phyloP scores from a whole-genome alignment of 225 moss, liverwort and hornwort species.

The Neckera pumila region DNA sequence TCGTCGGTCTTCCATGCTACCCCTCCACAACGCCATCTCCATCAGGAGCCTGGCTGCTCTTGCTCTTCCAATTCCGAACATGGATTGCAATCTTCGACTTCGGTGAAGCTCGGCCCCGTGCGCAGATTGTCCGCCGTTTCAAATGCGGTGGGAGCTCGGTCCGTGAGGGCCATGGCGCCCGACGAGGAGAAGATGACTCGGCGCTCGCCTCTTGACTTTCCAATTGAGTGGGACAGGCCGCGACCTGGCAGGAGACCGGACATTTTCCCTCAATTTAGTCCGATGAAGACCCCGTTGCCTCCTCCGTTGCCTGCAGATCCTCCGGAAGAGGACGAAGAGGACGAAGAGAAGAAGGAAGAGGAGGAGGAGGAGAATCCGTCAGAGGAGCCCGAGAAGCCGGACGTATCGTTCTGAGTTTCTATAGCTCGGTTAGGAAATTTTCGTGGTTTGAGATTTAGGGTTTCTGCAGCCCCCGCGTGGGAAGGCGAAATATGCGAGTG shows the following conservation, averaged over 20 bases:
- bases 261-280: constrained; percentile 95
- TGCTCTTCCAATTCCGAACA: constrained; percentile 5
- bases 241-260: constrained; percentile 84
- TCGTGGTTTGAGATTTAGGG: constrained; percentile 1
- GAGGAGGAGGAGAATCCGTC: constrained; percentile 61
- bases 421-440: background rate
- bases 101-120: background rate
- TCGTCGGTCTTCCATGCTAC: background rate
- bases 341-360: constrained; percentile 71
- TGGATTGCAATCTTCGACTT: background rate
- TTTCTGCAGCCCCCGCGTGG: background rate
- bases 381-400: constrained; percentile 83
- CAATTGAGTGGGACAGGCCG: constrained; percentile 91
- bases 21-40: background rate
- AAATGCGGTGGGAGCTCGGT: background rate
- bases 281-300: constrained; percentile 96
- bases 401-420: constrained; percentile 11
- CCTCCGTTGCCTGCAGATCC: constrained; percentile 79
- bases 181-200: constrained; percentile 99
- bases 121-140: background rate
- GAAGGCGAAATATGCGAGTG: background rate
- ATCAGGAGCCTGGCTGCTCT: background rate
- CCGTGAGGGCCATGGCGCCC: constrained; percentile 64
- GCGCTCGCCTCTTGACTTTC: constrained; percentile 88
- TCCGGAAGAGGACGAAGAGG: constrained; percentile 95